phyloP scores from a whole-genome alignment of 352 stramenopile species.

The Elongisporangium undulatum region DNA sequence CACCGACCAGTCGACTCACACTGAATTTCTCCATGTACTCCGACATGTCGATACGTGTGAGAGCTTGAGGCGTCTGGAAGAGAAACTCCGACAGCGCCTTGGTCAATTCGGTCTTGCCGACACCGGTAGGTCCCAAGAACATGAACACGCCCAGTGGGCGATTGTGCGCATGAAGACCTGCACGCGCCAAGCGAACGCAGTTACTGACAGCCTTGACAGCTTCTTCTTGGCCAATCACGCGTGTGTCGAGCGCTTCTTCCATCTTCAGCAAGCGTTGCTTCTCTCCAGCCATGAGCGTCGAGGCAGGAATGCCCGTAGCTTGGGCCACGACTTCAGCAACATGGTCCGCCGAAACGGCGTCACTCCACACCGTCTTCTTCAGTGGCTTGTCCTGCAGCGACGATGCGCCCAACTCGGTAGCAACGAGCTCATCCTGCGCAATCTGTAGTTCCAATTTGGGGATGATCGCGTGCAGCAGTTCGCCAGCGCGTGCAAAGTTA shows the following conservation, averaged over 20 bases:
- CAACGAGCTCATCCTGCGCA: constrained; percentile 33
- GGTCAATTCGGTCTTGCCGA: constrained; percentile 97
- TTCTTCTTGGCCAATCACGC: constrained; percentile 90
- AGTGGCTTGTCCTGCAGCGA: constrained; percentile 33
- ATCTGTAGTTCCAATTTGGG: constrained; percentile 68
- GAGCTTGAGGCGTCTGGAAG: constrained; percentile 93
- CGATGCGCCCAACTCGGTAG: not conserved
- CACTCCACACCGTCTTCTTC: constrained; percentile 19
- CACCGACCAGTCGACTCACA: constrained; percentile 90
- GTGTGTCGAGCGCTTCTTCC: constrained; percentile 88
- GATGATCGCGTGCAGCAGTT: constrained; percentile 81
- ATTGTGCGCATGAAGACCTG: constrained; percentile 93
- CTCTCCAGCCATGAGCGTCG: constrained; percentile 94
- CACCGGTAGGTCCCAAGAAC: constrained; percentile 93
- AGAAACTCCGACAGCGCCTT: constrained; percentile 95
- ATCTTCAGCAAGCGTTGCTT: constrained; percentile 94
- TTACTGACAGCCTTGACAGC: constrained; percentile 90
- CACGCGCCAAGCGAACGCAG: constrained; percentile 89
- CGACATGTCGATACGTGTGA: constrained; percentile 97
- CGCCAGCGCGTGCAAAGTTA: constrained; percentile 73
- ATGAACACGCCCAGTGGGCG: constrained; percentile 94
- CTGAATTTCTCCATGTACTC: constrained; percentile 98
- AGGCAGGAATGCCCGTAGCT: constrained; percentile 94
- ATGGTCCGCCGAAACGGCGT: constrained; percentile 90
- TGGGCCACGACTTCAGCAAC: constrained; percentile 89